Conservation (phyloP, 306 rosid species). For the Cucurbita moschata region DNA sequence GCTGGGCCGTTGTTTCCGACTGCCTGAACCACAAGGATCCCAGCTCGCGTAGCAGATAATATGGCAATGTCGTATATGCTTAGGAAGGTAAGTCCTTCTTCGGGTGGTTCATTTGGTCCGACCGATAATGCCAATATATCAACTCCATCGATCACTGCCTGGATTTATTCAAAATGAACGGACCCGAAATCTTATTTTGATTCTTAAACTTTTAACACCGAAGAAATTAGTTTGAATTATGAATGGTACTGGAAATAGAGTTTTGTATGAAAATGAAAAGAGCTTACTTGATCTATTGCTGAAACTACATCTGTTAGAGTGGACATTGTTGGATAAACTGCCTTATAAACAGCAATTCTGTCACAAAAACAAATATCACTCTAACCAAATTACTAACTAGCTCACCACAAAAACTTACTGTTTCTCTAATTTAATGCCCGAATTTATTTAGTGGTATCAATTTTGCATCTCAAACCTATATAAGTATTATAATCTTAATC, state of each 20-base stretch:
- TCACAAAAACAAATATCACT: neutral
- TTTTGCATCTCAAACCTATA: too few species aligned
- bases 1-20: constrained; percentile 70
- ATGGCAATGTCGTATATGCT: constrained; percentile 38
- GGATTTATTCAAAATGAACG: neutral
- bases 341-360: constrained; percentile 86
- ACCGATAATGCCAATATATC: constrained; percentile 56
- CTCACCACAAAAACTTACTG: too few species aligned
- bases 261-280: too few species aligned
- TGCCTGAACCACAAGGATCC: constrained; percentile 73
- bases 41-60: constrained; percentile 60
- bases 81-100: constrained; percentile 45
- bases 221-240: too few species aligned
- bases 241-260: too few species aligned
- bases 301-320: constrained; percentile 59
- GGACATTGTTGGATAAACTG: constrained; percentile 53
- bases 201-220: neutral
- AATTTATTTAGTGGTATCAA: too few species aligned
- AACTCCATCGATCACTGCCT: constrained; percentile 47
- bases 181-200: neutral
- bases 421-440: too few species aligned
- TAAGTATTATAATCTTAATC: too few species aligned
- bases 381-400: neutral
- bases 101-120: constrained; percentile 63
- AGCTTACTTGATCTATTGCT: constrained; percentile 65